Evolutionary conservation across 352 stramenopile species (phyloP).

Genomic region (Phytophthora cajani): DNA sequence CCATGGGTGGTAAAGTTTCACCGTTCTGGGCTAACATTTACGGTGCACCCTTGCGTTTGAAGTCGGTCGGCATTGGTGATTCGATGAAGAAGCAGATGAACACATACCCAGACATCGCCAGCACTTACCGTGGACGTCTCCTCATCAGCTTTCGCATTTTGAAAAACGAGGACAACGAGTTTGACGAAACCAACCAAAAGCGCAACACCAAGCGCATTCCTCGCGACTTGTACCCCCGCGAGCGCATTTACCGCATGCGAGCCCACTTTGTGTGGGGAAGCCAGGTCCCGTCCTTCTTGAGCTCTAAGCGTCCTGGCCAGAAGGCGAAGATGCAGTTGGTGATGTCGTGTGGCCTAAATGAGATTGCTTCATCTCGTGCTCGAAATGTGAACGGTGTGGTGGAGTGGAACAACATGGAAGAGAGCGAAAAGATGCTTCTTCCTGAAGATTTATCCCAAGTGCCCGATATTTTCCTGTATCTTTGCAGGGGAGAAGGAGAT

Average conservation of each 20-base stretch:
- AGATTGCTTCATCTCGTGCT: conserved; percentile 58
- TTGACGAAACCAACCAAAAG: conserved; percentile 88
- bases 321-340: conserved; percentile 84
- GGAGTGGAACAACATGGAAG: conserved; percentile 84
- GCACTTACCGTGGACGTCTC: conserved; percentile 83
- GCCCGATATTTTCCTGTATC: conserved; percentile 90
- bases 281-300: conserved; percentile 78
- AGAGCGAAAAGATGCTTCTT: conserved; percentile 81
- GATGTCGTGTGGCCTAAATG: conserved; percentile 67
- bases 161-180: conserved; percentile 69
- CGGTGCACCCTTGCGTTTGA: conserved; percentile 63
- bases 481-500: conserved; percentile 75
- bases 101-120: conserved; percentile 79
- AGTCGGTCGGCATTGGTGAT: conserved; percentile 63
- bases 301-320: conserved; percentile 70
- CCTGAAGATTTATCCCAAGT: conserved; percentile 78
- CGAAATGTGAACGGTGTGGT: conserved; percentile 84
- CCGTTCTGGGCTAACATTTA: conserved; percentile 87
- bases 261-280: conserved; percentile 79
- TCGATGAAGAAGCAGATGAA: conserved; percentile 89
- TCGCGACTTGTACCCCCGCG: conserved; percentile 60
- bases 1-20: conserved; percentile 55
- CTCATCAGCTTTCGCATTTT: conserved; percentile 80
- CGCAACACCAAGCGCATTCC: conserved; percentile 80
- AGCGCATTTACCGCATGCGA: conserved; percentile 73